phyloP scores from a whole-genome alignment of 2,329 filamentous ascomycete species.

The Purpureocillium takamizusanense region DNA sequence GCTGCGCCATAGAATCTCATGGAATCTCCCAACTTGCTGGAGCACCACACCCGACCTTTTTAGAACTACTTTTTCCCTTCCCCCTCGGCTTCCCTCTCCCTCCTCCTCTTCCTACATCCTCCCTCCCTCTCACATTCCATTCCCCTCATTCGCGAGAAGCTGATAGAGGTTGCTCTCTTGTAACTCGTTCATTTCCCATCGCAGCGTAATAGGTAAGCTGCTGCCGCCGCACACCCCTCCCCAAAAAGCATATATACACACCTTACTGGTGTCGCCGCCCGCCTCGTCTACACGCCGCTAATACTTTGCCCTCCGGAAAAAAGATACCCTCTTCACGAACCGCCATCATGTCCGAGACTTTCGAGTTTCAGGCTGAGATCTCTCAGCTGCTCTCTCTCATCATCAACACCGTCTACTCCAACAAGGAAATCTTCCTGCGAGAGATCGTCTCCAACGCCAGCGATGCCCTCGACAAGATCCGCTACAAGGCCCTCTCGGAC shows the following conservation, averaged over 20 bases:
- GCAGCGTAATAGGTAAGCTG: slow-evolving; percentile 13
- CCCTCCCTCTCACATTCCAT: slow-evolving; percentile 6
- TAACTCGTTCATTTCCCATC: slow-evolving; percentile 7
- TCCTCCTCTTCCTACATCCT: slow-evolving; percentile 9
- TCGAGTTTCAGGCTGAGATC: slow-evolving; percentile 99
- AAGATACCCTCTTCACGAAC: slow-evolving; percentile 20
- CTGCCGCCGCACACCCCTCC: neutral
- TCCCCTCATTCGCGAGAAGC: slow-evolving; percentile 14
- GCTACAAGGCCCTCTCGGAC: slow-evolving; percentile 96
- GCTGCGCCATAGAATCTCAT: slow-evolving; percentile 34
- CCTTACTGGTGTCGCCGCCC: too few relatives aligned
- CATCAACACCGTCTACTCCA: slow-evolving; percentile 99
- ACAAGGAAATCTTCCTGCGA: slow-evolving; percentile 99
- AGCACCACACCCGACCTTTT: slow-evolving; percentile 23
- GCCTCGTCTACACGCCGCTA: too few relatives aligned
- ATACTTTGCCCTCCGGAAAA: neutral
- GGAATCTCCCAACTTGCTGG: slow-evolving; percentile 28
- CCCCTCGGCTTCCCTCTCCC: slow-evolving; percentile 13
- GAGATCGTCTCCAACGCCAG: slow-evolving; percentile 98
- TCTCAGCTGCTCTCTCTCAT: slow-evolving; percentile 99
- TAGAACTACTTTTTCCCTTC: slow-evolving; percentile 17
- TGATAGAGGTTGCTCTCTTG: neutral
- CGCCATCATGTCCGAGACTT: slow-evolving; percentile 85
- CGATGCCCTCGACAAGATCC: slow-evolving; percentile 99
- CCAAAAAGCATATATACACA: too few relatives aligned